These are phyloP conservation scores for Torulaspora globosa DNA, from an alignment of 1,139 yeast species.

Conservation along the genomic window DNA sequence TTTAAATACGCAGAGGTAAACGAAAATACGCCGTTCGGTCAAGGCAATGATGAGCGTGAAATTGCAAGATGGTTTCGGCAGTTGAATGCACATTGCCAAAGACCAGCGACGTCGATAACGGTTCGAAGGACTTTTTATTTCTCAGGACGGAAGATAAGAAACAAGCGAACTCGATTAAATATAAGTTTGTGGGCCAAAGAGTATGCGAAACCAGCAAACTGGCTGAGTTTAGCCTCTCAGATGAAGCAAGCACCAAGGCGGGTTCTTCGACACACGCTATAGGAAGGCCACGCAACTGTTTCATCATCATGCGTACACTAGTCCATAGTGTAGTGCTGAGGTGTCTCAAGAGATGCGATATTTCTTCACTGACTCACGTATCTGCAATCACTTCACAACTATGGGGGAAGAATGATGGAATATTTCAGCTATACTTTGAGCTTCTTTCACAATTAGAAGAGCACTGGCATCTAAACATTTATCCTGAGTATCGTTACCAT, in stretches of 20 bases:
- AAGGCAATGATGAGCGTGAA: not conserved
- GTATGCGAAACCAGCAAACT: constrained; percentile 7
- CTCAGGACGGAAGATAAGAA: constrained; percentile 5
- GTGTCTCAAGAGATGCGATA: constrained; percentile 7
- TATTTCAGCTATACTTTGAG: constrained; percentile 18
- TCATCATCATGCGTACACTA: constrained; percentile 12
- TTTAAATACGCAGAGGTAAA: constrained; percentile 1
- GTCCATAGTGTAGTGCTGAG: constrained; percentile 7
- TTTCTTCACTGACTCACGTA: constrained; percentile 9
- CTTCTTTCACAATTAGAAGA: constrained; percentile 17
- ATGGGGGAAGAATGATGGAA: constrained; percentile 18
- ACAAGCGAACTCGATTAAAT: constrained; percentile 4
- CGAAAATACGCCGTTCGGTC: not conserved
- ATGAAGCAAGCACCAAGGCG: not conserved
- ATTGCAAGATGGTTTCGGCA: constrained; percentile 1
- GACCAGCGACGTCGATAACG: not conserved
- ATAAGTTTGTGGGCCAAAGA: constrained; percentile 12
- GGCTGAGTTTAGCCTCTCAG: constrained; percentile 8
- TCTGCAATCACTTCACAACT: constrained; percentile 17
- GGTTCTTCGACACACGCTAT: not conserved
- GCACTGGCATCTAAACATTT: too few relatives aligned
- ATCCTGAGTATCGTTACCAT: too few relatives aligned
- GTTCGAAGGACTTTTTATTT: constrained; percentile 8
- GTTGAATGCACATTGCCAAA: constrained; percentile 9
- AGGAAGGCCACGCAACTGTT: constrained; percentile 12